A percentile compares a stretch with the other conserved stretches of the same genome.
Evolutionary conservation across 305 asterid species (phyloP).

Genomic region (Withania somnifera): DNA sequence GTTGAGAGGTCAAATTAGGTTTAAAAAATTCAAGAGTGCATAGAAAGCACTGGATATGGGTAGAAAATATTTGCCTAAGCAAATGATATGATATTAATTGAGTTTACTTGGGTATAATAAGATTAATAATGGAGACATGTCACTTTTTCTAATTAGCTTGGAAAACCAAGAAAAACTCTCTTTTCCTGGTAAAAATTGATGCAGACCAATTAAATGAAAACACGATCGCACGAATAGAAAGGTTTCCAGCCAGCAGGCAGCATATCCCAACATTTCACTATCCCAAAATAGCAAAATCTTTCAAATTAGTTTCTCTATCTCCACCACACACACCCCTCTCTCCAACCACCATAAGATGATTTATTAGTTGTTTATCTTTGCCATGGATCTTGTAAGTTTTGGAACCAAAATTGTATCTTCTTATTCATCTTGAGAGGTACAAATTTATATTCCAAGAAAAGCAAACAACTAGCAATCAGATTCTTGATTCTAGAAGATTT

Average conservation of each 20-base stretch:
- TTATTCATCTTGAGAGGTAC: too few relatives aligned
- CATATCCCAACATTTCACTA: background rate
- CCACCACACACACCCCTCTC: too few relatives aligned
- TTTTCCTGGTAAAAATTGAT: background rate
- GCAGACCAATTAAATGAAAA: background rate
- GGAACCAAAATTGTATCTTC: too few relatives aligned
- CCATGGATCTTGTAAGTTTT: too few relatives aligned
- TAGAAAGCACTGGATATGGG: background rate
- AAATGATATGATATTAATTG: background rate
- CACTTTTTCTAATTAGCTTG: background rate
- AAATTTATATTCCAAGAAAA: too few relatives aligned
- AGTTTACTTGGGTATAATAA: background rate
- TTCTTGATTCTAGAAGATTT: too few relatives aligned
- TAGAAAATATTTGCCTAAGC: background rate
- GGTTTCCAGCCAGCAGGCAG: background rate
- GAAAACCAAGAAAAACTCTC: background rate
- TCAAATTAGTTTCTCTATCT: too few relatives aligned
- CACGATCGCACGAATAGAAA: background rate
- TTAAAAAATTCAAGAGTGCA: background rate
- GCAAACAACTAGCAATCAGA: too few relatives aligned
- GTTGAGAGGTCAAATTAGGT: background rate
- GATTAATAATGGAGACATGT: background rate
- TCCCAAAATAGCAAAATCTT: background rate
- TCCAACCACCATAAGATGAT: too few relatives aligned
- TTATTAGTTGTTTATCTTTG: too few relatives aligned